Base-by-base conservation (phyloP, 495 filamentous ascomycete genomes). In the Aspergillus ostianus region DNA sequence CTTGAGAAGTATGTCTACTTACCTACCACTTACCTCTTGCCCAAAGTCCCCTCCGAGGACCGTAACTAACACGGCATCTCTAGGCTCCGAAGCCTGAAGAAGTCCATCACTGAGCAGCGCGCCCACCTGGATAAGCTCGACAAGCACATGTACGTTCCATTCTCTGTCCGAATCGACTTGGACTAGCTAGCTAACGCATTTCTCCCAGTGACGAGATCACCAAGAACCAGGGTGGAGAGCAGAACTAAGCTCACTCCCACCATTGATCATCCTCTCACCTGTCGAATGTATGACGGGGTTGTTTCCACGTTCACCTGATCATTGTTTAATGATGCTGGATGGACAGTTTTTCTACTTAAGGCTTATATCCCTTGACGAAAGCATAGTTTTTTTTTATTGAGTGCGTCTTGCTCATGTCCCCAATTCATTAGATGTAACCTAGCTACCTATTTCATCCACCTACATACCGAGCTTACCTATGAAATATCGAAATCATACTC, bases 41-140 rank as follows among this genome's bases (percentile, higher is more conserved):
- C 23, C 2, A 53, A 26, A 4, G 4, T 26, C 13, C 21, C 47
- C 18, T 17, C 7, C 20, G 46, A 20, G 18, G 15, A 19, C 6
- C 47, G 7, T 20, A 49, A n/a, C 27, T 53, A 53, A 53, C 29
- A 4, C 23, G 10, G 6, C 30, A 45, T 44, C 13, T 54, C 30
- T 55, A 86, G 85, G 75, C 78, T 89, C 20, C 73, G 78, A 19
- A 66, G 65, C 68, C 83, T 97, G 60, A 87, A 83, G 76, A 84
- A 86, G 70, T 95, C 92, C 82, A 84, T 98, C 64, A 61, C 69
- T 57, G 84, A 88, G 69, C 91, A 96, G 79, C 84, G 89, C 69
- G 80, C 86, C 53, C 89, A 96, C 76, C 83, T 96, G 59, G 77
- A 94, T 70, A 85, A 92, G 72, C 83, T 96, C 32, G 87, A 92